phyloP scores from a whole-genome alignment of 2,329 filamentous ascomycete species.

The Diaporthe batatas region DNA sequence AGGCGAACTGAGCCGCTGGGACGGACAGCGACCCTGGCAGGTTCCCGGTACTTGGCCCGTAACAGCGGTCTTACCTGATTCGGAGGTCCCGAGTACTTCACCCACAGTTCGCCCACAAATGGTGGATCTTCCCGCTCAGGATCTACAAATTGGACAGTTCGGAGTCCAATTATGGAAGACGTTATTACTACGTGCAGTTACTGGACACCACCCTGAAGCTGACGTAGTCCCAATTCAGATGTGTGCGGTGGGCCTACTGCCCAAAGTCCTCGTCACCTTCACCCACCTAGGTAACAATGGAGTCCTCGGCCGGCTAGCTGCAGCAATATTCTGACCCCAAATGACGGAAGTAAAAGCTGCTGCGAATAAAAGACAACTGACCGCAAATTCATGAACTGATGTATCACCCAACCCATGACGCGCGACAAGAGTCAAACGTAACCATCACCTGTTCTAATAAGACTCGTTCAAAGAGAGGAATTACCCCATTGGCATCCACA shows the following conservation, averaged over 20 bases:
- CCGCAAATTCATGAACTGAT: conserved; percentile 24
- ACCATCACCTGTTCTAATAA: conserved; percentile 27
- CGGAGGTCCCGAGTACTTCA: conserved; percentile 18
- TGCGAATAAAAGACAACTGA: conserved; percentile 27
- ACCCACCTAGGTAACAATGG: not conserved
- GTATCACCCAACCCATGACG: conserved; percentile 14
- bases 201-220: not conserved
- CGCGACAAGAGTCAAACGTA: conserved; percentile 5
- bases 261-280: not conserved
- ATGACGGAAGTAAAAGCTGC: not conserved
- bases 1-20: conserved; percentile 23
- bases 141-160: conserved; percentile 14
- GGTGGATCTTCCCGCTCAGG: conserved; percentile 29
- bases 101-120: conserved; percentile 2
- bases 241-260: not conserved
- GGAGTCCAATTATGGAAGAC: not conserved
- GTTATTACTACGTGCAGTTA: not conserved
- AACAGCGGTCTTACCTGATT: not conserved
- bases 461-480: not conserved
- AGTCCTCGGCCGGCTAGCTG: not conserved
- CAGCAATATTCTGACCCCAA: not conserved
- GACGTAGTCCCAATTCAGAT: not conserved
- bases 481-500: not conserved
- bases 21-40: conserved; percentile 13
- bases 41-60: conserved; percentile 1